Evolutionary conservation across 176 grass and related monocot species (phyloP), one percentile per base, ranked within the genome.

Genomic region (Thinopyrum elongatum): DNA sequence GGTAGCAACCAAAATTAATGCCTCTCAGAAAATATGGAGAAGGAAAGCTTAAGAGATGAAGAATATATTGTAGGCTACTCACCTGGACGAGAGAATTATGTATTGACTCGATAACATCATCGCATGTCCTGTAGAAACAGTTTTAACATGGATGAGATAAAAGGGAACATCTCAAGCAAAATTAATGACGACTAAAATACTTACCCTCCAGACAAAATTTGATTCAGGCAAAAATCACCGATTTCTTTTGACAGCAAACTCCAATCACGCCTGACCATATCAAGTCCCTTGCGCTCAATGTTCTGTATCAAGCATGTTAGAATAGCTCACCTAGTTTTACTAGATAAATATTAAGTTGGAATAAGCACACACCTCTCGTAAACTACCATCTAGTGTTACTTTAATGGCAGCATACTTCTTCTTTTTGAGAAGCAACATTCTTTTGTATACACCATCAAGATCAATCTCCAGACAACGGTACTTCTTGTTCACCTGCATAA

Each of bases 341-440:
- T 55, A 53, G 33, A 75, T 74, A 42, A 22, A 35, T 66, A 69
- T 27, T 81, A 75, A 77, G 80, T 63, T 16, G 23, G 51, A 86
- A 65, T 83, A 76, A 88, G 29, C 47, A 80, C 59, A 33, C 33
- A 95, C 94, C 89, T 94, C 92, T 68, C 88, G 80, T 79, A 82
- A 80, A 29, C 68, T 84, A 74, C 89, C 87, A 92, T 91, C 85
- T 41, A 86, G 70, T 73, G 89, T 22, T 80, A 99, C 85, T 88
- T 99, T 99, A 82, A 96, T 80, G 31, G 92, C 97, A 58, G 97
- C 97, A 90, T 99, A 99, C 86, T 99, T 99, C 71, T 99, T 99
- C 88, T 99, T 99, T 91, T 99, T 99, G 61, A 99, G 92, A 91
- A 99, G 97, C 60, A 99, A 75, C 88, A 99, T 92, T 93, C 94